These are phyloP conservation scores for Trametes coccinea DNA, from an alignment of 768 basidiomycete species.

Conservation along the genomic window DNA sequence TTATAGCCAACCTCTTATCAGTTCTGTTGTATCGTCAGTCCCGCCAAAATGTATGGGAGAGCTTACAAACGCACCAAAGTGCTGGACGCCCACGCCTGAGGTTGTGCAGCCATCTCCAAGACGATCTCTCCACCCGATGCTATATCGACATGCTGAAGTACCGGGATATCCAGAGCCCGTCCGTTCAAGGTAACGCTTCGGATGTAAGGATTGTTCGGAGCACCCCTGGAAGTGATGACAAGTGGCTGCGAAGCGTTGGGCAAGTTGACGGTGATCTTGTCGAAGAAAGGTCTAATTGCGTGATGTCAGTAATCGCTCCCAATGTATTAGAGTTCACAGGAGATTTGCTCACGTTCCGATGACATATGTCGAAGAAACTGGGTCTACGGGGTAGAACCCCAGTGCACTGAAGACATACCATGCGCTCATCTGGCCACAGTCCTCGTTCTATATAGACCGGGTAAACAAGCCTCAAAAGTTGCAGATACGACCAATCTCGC, in stretches of 20 bases:
- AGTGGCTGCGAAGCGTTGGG: constrained; percentile 45
- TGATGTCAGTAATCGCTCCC: too few species aligned
- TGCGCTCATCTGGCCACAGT: constrained; percentile 89
- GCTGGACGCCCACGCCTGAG: constrained; percentile 44
- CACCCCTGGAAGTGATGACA: constrained; percentile 56
- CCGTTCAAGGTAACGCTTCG: constrained; percentile 61
- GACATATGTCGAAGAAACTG: constrained; percentile 72
- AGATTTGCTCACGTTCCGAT: constrained; percentile 60
- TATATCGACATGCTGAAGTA: constrained; percentile 64
- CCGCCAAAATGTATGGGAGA: too few species aligned
- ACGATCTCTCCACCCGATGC: constrained; percentile 54
- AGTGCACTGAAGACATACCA: constrained; percentile 85
- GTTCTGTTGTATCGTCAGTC: too few species aligned
- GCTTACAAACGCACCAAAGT: constrained; percentile 25
- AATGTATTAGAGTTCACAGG: not conserved
- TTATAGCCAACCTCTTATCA: too few species aligned
- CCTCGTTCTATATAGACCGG: constrained; percentile 65
- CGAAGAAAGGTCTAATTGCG: constrained; percentile 47
- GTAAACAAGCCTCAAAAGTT: not conserved
- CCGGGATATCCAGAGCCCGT: constrained; percentile 38
- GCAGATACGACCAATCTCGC: constrained; percentile 23
- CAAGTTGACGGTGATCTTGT: constrained; percentile 54
- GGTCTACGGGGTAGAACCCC: constrained; percentile 85
- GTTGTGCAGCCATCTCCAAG: constrained; percentile 64
- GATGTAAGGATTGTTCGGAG: constrained; percentile 60